Conservation (phyloP, 768 basidiomycete species). For the Agrocybe praecox region DNA sequence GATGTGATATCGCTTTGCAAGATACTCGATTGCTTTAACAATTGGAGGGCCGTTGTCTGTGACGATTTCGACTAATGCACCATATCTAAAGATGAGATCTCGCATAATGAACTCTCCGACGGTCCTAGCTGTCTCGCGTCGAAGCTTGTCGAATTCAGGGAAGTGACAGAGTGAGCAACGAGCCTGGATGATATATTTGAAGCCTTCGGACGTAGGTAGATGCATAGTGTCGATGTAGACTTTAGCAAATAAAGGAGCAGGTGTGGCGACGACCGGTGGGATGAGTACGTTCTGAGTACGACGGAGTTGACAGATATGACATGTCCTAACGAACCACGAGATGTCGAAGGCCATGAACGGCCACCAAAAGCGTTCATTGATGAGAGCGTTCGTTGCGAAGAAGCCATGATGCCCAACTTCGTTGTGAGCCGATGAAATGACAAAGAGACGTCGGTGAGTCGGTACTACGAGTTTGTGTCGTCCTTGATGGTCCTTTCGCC, state of each 20-base stretch:
- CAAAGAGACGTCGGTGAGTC: constrained; percentile 7
- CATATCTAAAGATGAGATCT: constrained; percentile 29
- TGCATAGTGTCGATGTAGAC: constrained; percentile 36
- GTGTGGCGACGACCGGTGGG: constrained; percentile 18
- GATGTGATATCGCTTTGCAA: constrained; percentile 29
- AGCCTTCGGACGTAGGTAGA: neutral
- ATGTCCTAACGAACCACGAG: constrained; percentile 28
- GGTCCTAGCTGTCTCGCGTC: constrained; percentile 20
- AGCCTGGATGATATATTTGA: constrained; percentile 20
- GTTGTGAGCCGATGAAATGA: constrained; percentile 19
- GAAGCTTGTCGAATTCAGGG: constrained; percentile 13
- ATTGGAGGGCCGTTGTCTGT: constrained; percentile 35
- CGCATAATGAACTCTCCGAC: constrained; percentile 31
- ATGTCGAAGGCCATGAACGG: constrained; percentile 23
- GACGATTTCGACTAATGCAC: constrained; percentile 33
- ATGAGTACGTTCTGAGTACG: constrained; percentile 22
- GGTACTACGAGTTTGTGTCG: constrained; percentile 24
- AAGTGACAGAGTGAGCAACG: constrained; percentile 3
- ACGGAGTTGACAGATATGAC: constrained; percentile 37
- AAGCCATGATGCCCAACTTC: constrained; percentile 24
- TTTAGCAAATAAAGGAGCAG: constrained; percentile 26
- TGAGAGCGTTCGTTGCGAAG: constrained; percentile 11
- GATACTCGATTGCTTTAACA: constrained; percentile 9
- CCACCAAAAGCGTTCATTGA: constrained; percentile 23
- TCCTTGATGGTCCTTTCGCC: constrained; percentile 20